These are phyloP conservation scores for Singerocomus inundabilis DNA, from an alignment of 1,284 basidiomycete genomes.

Conservation along the genomic window DNA sequence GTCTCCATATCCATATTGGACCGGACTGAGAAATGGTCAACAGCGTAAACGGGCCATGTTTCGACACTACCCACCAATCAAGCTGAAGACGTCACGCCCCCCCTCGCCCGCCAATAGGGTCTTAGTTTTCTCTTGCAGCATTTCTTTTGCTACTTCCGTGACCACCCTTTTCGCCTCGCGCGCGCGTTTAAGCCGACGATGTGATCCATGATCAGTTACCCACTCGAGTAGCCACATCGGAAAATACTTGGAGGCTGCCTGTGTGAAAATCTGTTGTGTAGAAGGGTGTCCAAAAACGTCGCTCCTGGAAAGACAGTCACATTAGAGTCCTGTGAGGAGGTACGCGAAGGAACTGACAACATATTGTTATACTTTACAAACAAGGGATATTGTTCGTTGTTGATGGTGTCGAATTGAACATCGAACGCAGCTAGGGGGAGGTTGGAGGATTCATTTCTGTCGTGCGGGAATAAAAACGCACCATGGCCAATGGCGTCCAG, in stretches of 20 bases:
- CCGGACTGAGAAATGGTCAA: slow-evolving; percentile 39
- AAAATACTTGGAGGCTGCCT: slow-evolving; percentile 18
- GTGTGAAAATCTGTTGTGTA: slow-evolving; percentile 20
- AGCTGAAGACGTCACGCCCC: slow-evolving; percentile 41
- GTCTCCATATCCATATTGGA: slow-evolving; percentile 50
- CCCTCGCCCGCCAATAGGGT: slow-evolving; percentile 32
- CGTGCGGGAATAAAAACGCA: slow-evolving; percentile 17
- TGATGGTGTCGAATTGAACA: slow-evolving; percentile 38
- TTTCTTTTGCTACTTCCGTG: slow-evolving; percentile 37
- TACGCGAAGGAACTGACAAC: slow-evolving; percentile 28
- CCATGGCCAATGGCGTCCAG: slow-evolving; percentile 49
- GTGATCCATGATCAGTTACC: slow-evolving; percentile 37
- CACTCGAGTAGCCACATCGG: slow-evolving; percentile 35
- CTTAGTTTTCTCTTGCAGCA: slow-evolving; percentile 44
- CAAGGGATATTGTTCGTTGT: slow-evolving; percentile 38
- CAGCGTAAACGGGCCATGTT: not conserved
- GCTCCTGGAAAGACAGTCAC: slow-evolving; percentile 11
- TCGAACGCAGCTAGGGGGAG: slow-evolving; percentile 41
- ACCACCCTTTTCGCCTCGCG: slow-evolving; percentile 28
- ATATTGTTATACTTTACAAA: slow-evolving; percentile 34
- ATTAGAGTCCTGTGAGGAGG: not conserved
- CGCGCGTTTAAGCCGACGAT: slow-evolving; percentile 36
- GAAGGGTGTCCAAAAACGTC: slow-evolving; percentile 29
- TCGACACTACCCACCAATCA: slow-evolving; percentile 35
- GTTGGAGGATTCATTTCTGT: not conserved